Percentiles rank a stretch among this genome's conserved stretches.
Conservation (phyloP, 2,329 filamentous ascomycete species). For the Eurotiales sp. region DNA sequence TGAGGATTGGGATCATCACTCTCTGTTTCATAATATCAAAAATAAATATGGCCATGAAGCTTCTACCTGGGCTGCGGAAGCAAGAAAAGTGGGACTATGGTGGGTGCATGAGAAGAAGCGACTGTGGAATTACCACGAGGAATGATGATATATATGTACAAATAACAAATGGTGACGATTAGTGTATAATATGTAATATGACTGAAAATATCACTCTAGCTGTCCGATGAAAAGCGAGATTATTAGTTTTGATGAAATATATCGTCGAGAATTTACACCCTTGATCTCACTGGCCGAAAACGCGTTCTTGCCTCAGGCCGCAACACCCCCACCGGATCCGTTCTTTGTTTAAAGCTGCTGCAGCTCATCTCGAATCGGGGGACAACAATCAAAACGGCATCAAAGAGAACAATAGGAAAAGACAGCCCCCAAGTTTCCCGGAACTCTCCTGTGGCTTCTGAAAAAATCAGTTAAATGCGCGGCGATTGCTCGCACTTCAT, state of each 20-base stretch:
- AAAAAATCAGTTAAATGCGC: too few relatives aligned
- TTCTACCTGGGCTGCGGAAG: constrained; percentile 33
- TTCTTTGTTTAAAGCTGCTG: neutral
- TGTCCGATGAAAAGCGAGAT: too few relatives aligned
- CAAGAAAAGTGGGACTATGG: constrained; percentile 36
- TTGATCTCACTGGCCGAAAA: too few relatives aligned
- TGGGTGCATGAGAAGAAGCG: constrained; percentile 35
- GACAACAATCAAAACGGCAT: neutral
- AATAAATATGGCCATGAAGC: constrained; percentile 30
- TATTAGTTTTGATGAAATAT: too few relatives aligned
- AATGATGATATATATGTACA: neutral
- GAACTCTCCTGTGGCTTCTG: too few relatives aligned
- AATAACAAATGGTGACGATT: too few relatives aligned
- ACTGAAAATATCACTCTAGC: too few relatives aligned
- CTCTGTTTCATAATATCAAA: constrained; percentile 25
- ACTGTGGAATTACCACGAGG: constrained; percentile 21
- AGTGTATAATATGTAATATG: too few relatives aligned
- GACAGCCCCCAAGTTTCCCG: too few relatives aligned
- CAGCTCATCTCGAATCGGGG: neutral
- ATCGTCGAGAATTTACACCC: too few relatives aligned
- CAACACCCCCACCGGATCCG: neutral
- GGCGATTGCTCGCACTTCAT: too few relatives aligned
- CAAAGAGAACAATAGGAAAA: constrained; percentile 13
- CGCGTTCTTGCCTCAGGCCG: constrained; percentile 3
- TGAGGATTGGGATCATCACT: constrained; percentile 29